phyloP scores from a whole-genome alignment of 2,329 filamentous ascomycete genomes.

The Stachybotrys chartarum region DNA sequence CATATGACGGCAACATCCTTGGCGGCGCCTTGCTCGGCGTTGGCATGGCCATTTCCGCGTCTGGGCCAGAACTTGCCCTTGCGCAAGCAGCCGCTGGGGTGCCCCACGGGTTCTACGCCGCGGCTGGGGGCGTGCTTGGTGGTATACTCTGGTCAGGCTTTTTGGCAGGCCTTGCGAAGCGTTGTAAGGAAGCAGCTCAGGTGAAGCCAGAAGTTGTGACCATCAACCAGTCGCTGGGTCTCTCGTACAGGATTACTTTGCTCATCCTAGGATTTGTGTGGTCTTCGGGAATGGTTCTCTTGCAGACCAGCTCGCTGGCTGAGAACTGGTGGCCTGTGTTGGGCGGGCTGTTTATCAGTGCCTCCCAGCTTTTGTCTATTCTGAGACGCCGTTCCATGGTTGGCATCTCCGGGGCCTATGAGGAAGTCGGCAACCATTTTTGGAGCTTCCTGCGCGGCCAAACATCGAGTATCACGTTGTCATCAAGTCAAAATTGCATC shows the following conservation, averaged over 20 bases:
- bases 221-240: conserved; percentile 31
- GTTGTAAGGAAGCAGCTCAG: conserved; percentile 14
- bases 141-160: conserved; percentile 45
- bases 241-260: conserved; percentile 24
- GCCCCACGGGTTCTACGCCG: conserved; percentile 40
- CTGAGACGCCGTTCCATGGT: conserved; percentile 45
- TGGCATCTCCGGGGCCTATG: conserved; percentile 55
- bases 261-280: conserved; percentile 35
- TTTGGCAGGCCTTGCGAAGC: conserved; percentile 26
- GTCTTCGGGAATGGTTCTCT: conserved; percentile 32
- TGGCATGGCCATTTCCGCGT: conserved; percentile 60
- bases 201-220: conserved; percentile 21
- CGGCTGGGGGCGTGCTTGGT: conserved; percentile 47
- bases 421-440: conserved; percentile 51
- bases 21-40: conserved; percentile 55
- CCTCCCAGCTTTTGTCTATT: conserved; percentile 50
- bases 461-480: conserved; percentile 13
- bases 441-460: conserved; percentile 30
- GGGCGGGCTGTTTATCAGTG: conserved; percentile 52
- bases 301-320: conserved; percentile 15
- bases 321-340: conserved; percentile 22
- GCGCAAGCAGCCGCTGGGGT: conserved; percentile 51
- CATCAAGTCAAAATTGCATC: conserved; percentile 33
- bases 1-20: conserved; percentile 58
- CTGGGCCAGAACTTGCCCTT: conserved; percentile 59